These are phyloP conservation scores for Solanum pinnatisectum DNA, from an alignment of 257 asterid genomes.

Conservation along the genomic window DNA sequence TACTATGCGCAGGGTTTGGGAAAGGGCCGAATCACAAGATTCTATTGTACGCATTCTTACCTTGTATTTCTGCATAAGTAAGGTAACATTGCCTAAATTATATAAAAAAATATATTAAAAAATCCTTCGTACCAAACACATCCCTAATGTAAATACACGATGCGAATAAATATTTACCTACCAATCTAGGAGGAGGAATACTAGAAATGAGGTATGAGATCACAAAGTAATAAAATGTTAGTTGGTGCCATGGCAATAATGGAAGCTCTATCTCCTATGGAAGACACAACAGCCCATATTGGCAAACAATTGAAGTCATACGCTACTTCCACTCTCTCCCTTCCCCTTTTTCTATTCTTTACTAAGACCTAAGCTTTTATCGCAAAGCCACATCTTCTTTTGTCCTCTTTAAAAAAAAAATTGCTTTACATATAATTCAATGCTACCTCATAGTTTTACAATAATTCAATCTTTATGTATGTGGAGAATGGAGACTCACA, in stretches of 20 bases:
- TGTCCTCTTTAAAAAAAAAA: background rate
- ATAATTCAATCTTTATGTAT: background rate
- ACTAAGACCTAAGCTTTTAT: background rate
- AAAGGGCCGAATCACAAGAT: background rate
- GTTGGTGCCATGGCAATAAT: background rate
- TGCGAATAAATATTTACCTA: background rate
- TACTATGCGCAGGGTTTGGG: background rate
- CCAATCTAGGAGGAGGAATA: background rate
- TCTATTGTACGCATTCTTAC: background rate
- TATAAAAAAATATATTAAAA: background rate
- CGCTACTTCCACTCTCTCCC: background rate
- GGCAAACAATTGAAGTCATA: background rate
- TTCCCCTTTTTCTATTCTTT: background rate
- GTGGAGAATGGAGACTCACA: background rate
- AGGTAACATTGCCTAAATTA: background rate
- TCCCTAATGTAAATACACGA: background rate
- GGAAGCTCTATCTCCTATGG: background rate
- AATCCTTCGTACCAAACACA: background rate
- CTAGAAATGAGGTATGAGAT: background rate
- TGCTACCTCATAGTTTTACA: background rate
- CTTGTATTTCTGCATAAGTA: background rate
- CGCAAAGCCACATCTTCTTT: background rate
- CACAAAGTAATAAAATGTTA: background rate
- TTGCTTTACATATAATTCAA: slow-evolving; percentile 3
- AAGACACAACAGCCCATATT: background rate